phyloP scores from a whole-genome alignment of 2,329 filamentous ascomycete genomes.

The Penicillium sclerotigenum region DNA sequence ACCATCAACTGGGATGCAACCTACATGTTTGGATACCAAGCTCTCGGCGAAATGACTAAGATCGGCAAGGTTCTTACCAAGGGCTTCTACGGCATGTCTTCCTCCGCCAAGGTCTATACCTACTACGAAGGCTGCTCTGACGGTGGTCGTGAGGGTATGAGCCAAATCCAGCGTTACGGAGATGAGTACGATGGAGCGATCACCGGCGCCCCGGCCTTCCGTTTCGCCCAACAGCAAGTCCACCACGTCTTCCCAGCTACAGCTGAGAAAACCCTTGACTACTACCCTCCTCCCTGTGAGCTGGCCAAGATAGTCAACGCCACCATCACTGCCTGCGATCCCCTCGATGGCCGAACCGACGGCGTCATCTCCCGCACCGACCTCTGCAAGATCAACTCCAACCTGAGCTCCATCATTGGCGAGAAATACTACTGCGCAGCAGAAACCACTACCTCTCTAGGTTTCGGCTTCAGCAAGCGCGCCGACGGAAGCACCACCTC shows the following conservation, averaged over 20 bases:
- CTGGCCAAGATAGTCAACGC: constrained; percentile 45
- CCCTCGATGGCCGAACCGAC: constrained; percentile 54
- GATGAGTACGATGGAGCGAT: constrained; percentile 49
- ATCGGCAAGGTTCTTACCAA: constrained; percentile 47
- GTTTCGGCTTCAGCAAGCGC: constrained; percentile 30
- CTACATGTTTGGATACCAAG: constrained; percentile 46
- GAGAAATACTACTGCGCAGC: constrained; percentile 45
- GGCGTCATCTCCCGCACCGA: constrained; percentile 53
- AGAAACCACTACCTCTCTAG: constrained; percentile 26
- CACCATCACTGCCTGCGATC: constrained; percentile 55
- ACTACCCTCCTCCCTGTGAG: constrained; percentile 42
- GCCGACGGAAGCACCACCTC: constrained; percentile 18
- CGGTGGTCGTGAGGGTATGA: constrained; percentile 53
- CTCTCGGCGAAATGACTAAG: constrained; percentile 51
- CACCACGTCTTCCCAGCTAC: constrained; percentile 41
- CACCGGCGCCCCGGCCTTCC: constrained; percentile 49
- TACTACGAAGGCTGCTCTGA: constrained; percentile 58
- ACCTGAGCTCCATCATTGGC: constrained; percentile 49
- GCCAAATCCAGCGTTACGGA: constrained; percentile 51
- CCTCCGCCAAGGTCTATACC: constrained; percentile 33
- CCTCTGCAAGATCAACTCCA: constrained; percentile 48
- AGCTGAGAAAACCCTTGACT: constrained; percentile 42
- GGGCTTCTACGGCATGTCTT: constrained; percentile 40
- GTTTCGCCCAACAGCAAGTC: constrained; percentile 45
- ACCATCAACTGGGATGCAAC: constrained; percentile 38